Conservation (phyloP, 352 stramenopile species). For the Phytopythium litorale region DNA sequence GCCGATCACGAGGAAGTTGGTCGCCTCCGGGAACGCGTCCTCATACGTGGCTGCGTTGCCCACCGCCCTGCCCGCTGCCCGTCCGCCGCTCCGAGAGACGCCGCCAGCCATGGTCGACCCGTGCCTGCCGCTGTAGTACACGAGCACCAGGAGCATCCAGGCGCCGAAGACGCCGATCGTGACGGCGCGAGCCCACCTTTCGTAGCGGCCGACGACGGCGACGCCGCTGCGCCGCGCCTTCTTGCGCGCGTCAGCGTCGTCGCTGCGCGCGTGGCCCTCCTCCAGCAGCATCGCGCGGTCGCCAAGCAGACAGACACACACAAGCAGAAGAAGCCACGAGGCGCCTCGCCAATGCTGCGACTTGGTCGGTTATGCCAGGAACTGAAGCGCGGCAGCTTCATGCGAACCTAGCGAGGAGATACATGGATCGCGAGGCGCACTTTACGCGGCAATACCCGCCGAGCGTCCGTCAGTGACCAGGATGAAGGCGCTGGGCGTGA, state of each 20-base stretch:
- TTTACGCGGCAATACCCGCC: neutral
- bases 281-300: slow-evolving; percentile 45
- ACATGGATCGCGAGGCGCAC: neutral
- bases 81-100: neutral
- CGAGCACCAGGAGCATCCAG: slow-evolving; percentile 60
- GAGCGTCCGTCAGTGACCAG: slow-evolving; percentile 1
- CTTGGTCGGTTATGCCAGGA: neutral
- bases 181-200: slow-evolving; percentile 61
- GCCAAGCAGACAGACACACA: too few species aligned
- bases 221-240: slow-evolving; percentile 23
- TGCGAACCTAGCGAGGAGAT: slow-evolving; percentile 4
- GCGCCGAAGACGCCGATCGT: slow-evolving; percentile 41
- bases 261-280: slow-evolving; percentile 38
- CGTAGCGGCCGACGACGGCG: slow-evolving; percentile 32
- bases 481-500: slow-evolving; percentile 73
- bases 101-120: neutral
- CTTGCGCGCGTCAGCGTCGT: slow-evolving; percentile 53
- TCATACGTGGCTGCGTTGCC: slow-evolving; percentile 17
- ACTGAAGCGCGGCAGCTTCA: neutral
- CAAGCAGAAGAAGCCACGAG: neutral
- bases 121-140: slow-evolving; percentile 31
- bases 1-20: slow-evolving; percentile 77
- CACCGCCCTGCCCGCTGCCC: neutral
- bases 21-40: slow-evolving; percentile 47
- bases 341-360: too few species aligned